These are phyloP conservation scores for Ascochyta koolunga DNA, from an alignment of 2,329 filamentous ascomycete species.

Conservation along the genomic window DNA sequence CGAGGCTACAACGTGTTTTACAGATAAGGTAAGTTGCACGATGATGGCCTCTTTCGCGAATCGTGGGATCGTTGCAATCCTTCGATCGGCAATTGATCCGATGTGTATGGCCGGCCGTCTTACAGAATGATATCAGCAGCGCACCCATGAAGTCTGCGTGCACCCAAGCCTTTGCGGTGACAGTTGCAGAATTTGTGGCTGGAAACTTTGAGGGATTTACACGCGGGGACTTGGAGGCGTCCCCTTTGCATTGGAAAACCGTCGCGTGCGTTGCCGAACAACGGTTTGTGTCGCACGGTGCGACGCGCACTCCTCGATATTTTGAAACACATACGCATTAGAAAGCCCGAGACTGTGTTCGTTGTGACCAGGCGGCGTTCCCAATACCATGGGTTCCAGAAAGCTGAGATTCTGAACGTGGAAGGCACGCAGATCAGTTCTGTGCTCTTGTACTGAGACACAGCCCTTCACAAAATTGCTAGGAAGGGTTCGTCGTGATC, in stretches of 20 bases:
- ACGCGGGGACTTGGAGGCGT: slow-evolving; percentile 5
- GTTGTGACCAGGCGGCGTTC: slow-evolving; percentile 16
- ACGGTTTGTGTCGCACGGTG: slow-evolving; percentile 27
- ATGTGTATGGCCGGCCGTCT: neutral
- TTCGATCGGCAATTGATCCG: neutral
- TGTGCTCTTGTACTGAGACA: slow-evolving; percentile 16
- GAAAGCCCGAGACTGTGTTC: slow-evolving; percentile 11
- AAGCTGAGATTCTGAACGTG: slow-evolving; percentile 21
- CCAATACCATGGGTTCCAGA: slow-evolving; percentile 20
- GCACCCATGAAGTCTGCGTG: neutral
- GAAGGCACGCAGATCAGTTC: slow-evolving; percentile 18
- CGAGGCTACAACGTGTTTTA: slow-evolving; percentile 3
- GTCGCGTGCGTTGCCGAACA: slow-evolving; percentile 20
- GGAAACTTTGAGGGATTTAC: neutral
- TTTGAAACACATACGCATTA: slow-evolving; percentile 27
- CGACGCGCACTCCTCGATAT: slow-evolving; percentile 19
- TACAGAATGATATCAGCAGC: neutral
- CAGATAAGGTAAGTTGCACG: neutral
- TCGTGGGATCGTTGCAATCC: slow-evolving; percentile 1
- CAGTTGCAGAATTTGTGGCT: neutral
- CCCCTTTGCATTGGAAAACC: slow-evolving; percentile 5
- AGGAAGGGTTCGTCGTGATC: neutral
- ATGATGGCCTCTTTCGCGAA: slow-evolving; percentile 9
- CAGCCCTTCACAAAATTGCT: neutral
- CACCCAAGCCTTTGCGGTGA: neutral